Percentiles rank a stretch among this genome's conserved stretches.
These are phyloP conservation scores for Rhododendron vialii DNA, from an alignment of 148 eudicot genomes.

Conservation along the genomic window DNA sequence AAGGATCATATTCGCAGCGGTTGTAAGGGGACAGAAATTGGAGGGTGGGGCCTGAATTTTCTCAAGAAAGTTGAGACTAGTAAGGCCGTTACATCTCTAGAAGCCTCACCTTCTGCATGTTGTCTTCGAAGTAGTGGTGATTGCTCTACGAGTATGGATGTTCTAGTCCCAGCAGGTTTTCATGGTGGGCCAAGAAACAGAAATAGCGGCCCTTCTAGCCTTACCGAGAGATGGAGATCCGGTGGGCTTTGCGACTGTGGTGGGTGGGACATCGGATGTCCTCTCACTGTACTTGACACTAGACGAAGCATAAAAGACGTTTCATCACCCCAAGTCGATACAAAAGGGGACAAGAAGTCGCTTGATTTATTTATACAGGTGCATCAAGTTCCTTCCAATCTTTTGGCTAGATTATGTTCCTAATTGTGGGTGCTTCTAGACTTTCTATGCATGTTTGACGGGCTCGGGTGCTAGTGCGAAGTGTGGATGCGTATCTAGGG, in stretches of 20 bases:
- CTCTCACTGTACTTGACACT: conserved; percentile 48
- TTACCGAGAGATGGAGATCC: conserved; percentile 68
- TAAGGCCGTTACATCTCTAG: conserved; percentile 16
- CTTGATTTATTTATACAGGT: conserved; percentile 57
- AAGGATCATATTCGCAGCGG: conserved; percentile 30
- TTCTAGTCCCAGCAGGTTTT: conserved; percentile 61
- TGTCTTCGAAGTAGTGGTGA: conserved; percentile 19
- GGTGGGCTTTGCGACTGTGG: conserved; percentile 88
- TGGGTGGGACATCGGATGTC: conserved; percentile 96
- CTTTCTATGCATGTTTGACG: background rate
- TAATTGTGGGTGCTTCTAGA: background rate
- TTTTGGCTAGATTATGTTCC: background rate
- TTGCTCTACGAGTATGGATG: conserved; percentile 50
- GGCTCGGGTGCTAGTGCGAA: background rate
- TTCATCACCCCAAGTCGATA: conserved; percentile 21
- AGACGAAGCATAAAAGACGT: conserved; percentile 27
- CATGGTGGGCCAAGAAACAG: conserved; percentile 73
- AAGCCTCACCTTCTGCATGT: conserved; percentile 21
- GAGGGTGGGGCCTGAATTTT: conserved; percentile 91
- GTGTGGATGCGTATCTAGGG: background rate
- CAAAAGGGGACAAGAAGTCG: conserved; percentile 38
- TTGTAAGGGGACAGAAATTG: conserved; percentile 30
- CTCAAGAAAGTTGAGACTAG: conserved; percentile 44
- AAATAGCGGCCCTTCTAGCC: conserved; percentile 57
- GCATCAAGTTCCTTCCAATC: conserved; percentile 4